phyloP scores from a whole-genome alignment of 2,329 filamentous ascomycete species.

The Fusarium goolgardi region DNA sequence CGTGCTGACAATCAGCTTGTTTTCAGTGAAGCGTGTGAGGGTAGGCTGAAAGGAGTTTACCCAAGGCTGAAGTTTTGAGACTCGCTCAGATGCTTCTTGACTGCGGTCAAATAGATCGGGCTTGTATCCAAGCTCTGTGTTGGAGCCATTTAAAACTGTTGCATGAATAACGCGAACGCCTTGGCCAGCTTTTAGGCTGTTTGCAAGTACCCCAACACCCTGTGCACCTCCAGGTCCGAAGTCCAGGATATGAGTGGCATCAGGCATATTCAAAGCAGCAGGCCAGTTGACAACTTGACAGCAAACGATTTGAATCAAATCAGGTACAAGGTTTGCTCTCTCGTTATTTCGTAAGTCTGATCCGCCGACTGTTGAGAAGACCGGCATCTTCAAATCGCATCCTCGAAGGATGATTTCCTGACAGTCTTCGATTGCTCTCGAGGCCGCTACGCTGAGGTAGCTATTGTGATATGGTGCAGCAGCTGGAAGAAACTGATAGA shows the following conservation, averaged over 20 bases:
- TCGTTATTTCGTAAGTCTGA: slow-evolving; percentile 76
- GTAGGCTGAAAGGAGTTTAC: neutral
- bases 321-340: slow-evolving; percentile 82
- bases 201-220: slow-evolving; percentile 92
- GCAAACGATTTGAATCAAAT: slow-evolving; percentile 90
- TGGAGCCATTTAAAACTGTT: neutral
- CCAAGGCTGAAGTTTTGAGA: neutral
- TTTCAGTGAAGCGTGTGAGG: neutral
- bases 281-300: slow-evolving; percentile 96
- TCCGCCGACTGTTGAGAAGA: slow-evolving; percentile 90
- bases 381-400: slow-evolving; percentile 75
- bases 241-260: slow-evolving; percentile 94
- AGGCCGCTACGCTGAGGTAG: neutral
- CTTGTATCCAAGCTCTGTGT: neutral
- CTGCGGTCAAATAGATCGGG: neutral
- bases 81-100: neutral
- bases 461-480: neutral
- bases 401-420: neutral
- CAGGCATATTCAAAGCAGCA: slow-evolving; percentile 87
- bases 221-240: slow-evolving; percentile 97
- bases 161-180: slow-evolving; percentile 95
- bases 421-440: neutral
- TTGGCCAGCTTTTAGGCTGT: slow-evolving; percentile 98
- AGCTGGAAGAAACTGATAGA: neutral
- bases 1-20: neutral